Evolutionary conservation across 805 yeast species (phyloP).

Genomic region (Danielia oregonensis): DNA sequence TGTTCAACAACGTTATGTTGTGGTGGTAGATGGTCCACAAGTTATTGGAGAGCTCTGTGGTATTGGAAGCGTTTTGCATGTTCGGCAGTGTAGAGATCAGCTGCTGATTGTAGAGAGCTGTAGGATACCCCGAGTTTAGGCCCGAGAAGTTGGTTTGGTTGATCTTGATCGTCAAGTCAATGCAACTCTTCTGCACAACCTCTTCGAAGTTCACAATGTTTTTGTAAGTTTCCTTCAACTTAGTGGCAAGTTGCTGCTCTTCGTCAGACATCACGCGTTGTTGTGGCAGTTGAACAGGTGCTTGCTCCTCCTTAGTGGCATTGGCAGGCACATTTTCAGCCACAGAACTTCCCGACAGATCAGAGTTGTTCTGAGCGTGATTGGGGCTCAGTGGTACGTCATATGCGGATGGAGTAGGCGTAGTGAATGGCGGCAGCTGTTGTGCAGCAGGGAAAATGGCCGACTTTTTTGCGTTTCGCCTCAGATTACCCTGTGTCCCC

Average conservation of each 20-base stretch:
- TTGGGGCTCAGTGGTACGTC: slow-evolving; percentile 41
- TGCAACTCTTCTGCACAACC: slow-evolving; percentile 66
- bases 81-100: slow-evolving; percentile 12
- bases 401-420: slow-evolving; percentile 40
- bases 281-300: slow-evolving; percentile 3
- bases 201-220: slow-evolving; percentile 64
- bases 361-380: slow-evolving; percentile 31
- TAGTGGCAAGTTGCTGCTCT: slow-evolving; percentile 64
- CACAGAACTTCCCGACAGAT: slow-evolving; percentile 40
- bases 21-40: slow-evolving; percentile 70
- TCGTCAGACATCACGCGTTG: slow-evolving; percentile 47
- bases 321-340: slow-evolving; percentile 20
- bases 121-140: slow-evolving; percentile 32
- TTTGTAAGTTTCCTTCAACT: slow-evolving; percentile 71
- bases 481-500: slow-evolving; percentile 4
- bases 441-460: slow-evolving; percentile 2
- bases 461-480: slow-evolving; percentile 11
- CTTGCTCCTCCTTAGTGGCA: neutral
- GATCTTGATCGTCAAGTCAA: slow-evolving; percentile 52
- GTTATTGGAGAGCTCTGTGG: slow-evolving; percentile 53
- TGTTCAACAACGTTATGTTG: slow-evolving; percentile 61
- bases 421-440: slow-evolving; percentile 17
- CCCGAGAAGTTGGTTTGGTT: slow-evolving; percentile 27
- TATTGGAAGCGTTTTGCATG: slow-evolving; percentile 20
- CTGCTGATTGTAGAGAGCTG: slow-evolving; percentile 13